phyloP scores from a whole-genome alignment of 352 stramenopile species.

The Phytophthora pini region DNA sequence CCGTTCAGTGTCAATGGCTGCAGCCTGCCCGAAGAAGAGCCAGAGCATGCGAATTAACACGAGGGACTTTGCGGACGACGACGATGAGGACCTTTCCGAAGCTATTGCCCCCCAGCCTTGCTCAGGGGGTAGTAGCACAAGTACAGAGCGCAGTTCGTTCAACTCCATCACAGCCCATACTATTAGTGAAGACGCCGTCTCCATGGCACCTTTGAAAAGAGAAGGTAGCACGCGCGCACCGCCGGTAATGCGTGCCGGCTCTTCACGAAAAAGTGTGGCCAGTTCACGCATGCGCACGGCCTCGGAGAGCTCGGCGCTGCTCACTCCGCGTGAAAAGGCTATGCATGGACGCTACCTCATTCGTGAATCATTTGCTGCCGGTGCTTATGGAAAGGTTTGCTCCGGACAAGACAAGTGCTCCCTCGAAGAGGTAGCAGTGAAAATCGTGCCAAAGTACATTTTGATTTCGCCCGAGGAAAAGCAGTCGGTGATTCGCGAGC shows the following conservation, averaged over 20 bases:
- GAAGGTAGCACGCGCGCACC: constrained; percentile 9
- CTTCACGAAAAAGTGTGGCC: constrained; percentile 16
- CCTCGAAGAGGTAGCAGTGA: constrained; percentile 68
- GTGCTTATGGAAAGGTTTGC: constrained; percentile 73
- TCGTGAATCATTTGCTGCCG: constrained; percentile 74
- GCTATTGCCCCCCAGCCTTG: neutral
- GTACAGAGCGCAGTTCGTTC: constrained; percentile 27
- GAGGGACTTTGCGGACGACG: constrained; percentile 8
- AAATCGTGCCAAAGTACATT: constrained; percentile 82
- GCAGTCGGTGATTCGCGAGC: constrained; percentile 73
- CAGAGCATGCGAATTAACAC: constrained; percentile 23
- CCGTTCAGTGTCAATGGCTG: constrained; percentile 27
- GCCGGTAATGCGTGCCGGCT: constrained; percentile 11
- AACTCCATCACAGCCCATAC: constrained; percentile 20
- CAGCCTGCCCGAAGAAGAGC: constrained; percentile 25
- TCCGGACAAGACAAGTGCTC: constrained; percentile 56
- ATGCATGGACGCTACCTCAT: constrained; percentile 80
- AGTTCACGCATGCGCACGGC: constrained; percentile 29
- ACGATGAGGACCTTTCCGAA: constrained; percentile 1
- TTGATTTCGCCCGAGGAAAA: constrained; percentile 75
- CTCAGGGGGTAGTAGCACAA: constrained; percentile 25
- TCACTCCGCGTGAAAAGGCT: constrained; percentile 65
- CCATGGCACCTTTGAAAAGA: constrained; percentile 11
- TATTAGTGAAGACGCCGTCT: constrained; percentile 19
- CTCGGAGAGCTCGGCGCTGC: constrained; percentile 42